These are phyloP conservation scores for Acmispon strigosus DNA, from an alignment of 306 rosid species.

Conservation along the genomic window DNA sequence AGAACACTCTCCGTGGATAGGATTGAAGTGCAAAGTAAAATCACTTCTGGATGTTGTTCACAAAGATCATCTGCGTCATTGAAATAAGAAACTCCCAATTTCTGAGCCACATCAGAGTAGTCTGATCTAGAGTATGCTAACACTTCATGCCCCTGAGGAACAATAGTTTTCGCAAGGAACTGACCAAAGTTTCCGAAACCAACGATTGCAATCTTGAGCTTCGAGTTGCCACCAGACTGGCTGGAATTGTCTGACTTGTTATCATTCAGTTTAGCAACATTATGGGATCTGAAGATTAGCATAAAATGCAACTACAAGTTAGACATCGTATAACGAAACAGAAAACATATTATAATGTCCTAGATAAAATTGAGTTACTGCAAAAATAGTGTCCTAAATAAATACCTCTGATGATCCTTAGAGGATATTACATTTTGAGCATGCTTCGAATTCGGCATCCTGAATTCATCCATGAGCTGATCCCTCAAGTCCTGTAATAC, in stretches of 20 bases:
- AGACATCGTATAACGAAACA: neutral
- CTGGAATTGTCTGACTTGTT: conserved; percentile 9
- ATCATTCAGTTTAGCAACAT: conserved; percentile 5
- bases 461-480: no score
- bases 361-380: neutral
- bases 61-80: conserved; percentile 65
- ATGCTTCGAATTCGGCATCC: no score
- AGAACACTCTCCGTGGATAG: conserved; percentile 74
- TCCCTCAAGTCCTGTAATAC: conserved; percentile 69
- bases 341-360: neutral
- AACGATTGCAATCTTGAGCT: conserved; percentile 66
- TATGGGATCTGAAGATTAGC: conserved; percentile 29
- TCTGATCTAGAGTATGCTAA: conserved; percentile 76
- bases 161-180: conserved; percentile 67
- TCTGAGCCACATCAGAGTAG: conserved; percentile 55
- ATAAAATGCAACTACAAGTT: conserved; percentile 6
- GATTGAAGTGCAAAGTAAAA: conserved; percentile 80
- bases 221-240: conserved; percentile 28
- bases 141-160: conserved; percentile 63
- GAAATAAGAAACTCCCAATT: conserved; percentile 58
- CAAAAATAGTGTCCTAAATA: neutral
- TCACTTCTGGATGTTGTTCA: conserved; percentile 91
- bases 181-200: conserved; percentile 97
- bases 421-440: conserved; percentile 25
- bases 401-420: conserved; percentile 30